Percentiles rank a stretch among this genome's conserved stretches.
Evolutionary conservation across 2,329 filamentous ascomycete species (phyloP).

Genomic region (Pseudogymnoascus sp.): DNA sequence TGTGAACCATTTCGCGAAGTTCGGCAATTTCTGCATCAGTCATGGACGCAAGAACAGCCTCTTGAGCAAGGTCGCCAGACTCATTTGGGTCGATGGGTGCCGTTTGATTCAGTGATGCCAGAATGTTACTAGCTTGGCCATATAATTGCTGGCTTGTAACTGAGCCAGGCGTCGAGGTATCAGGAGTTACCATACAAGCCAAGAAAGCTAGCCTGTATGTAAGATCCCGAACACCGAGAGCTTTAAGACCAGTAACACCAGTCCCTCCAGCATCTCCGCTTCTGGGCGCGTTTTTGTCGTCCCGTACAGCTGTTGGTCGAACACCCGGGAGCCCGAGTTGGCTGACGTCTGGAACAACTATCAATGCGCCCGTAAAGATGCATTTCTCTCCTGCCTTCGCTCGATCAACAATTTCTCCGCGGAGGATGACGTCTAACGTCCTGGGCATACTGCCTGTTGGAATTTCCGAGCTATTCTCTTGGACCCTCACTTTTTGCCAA

Average conservation of each 20-base stretch:
- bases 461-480: slow-evolving; percentile 97
- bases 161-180: slow-evolving; percentile 72
- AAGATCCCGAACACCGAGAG: slow-evolving; percentile 86
- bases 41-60: slow-evolving; percentile 77
- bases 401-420: slow-evolving; percentile 94
- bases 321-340: slow-evolving; percentile 86
- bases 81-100: slow-evolving; percentile 58
- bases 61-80: slow-evolving; percentile 76
- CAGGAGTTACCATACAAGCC: slow-evolving; percentile 89
- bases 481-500: slow-evolving; percentile 97
- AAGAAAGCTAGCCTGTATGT: slow-evolving; percentile 96
- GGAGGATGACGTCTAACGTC: slow-evolving; percentile 92
- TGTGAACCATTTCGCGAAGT: slow-evolving; percentile 85
- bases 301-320: slow-evolving; percentile 72
- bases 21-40: slow-evolving; percentile 84
- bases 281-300: slow-evolving; percentile 64
- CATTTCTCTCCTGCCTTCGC: slow-evolving; percentile 98
- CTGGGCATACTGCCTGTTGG: slow-evolving; percentile 97
- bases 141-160: slow-evolving; percentile 58
- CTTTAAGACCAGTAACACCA: slow-evolving; percentile 81
- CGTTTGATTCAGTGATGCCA: slow-evolving; percentile 72
- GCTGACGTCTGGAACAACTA: slow-evolving; percentile 94
- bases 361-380: slow-evolving; percentile 91
- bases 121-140: slow-evolving; percentile 72
- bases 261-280: slow-evolving; percentile 73